Evolutionary conservation across 169 alveolate genomes (phyloP).

Genomic region (Plasmodium knowlesi): DNA sequence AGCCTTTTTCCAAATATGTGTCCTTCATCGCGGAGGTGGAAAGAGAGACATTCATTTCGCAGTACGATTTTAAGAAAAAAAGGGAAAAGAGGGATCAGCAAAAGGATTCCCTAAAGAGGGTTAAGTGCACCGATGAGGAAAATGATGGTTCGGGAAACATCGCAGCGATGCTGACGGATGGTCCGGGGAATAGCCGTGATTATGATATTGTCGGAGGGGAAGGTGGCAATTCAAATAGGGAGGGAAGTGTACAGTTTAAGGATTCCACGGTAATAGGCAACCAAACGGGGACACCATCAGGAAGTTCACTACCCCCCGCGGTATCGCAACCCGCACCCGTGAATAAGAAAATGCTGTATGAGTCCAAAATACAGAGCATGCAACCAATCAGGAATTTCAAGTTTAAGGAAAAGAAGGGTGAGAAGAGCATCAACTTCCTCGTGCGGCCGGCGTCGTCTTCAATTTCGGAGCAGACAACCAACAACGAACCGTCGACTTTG

Average conservation of each 20-base stretch:
- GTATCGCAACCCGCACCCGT: not conserved
- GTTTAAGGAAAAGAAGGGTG: slow-evolving; percentile 69
- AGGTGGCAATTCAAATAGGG: not conserved
- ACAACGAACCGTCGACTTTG: not conserved
- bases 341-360: slow-evolving; percentile 38
- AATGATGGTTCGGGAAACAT: not conserved
- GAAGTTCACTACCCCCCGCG: not conserved
- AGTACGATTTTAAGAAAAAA: slow-evolving; percentile 87
- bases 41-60: slow-evolving; percentile 86
- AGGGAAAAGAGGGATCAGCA: slow-evolving; percentile 81
- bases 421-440: slow-evolving; percentile 60
- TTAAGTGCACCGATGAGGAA: slow-evolving; percentile 28
- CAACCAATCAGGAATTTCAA: slow-evolving; percentile 71
- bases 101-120: slow-evolving; percentile 43
- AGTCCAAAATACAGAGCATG: slow-evolving; percentile 63
- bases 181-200: not conserved
- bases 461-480: not conserved
- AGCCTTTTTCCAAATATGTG: slow-evolving; percentile 82
- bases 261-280: not conserved
- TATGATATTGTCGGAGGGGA: not conserved
- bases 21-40: slow-evolving; percentile 90
- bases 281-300: not conserved
- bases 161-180: not conserved
- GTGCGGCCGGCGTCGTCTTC: slow-evolving; percentile 47
- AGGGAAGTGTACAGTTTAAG: not conserved